Base-by-base conservation (phyloP, 78 protist species). In the Pelomyxa schiedti region DNA sequence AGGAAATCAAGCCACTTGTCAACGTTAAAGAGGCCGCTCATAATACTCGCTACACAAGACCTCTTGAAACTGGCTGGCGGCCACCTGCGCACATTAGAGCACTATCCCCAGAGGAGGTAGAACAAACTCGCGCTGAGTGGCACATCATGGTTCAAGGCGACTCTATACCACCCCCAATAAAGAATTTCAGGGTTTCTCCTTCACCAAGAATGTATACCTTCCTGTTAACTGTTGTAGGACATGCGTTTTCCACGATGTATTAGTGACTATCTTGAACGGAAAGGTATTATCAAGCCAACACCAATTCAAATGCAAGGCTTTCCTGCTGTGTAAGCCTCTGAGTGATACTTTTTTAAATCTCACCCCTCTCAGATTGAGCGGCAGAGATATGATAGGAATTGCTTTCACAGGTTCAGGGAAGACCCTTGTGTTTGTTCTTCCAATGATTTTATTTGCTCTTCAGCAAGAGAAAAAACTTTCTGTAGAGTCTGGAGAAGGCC, bases 351-450 rank as follows among this genome's bases (percentile, higher is more conserved):
- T 38, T 22, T 7, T 36, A 22, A 28, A 73, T n/a, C 35, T 52
- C 36, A 36, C 37, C 53, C 32, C 4, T 72, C 22, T 1, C 66
- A 68, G 43, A 39, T 74, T 91, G 36, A 30, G 86, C 0, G 99
- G 97, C 7, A 79, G 98, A 3, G 99, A 94, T 71, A 84, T 93
- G 93, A 95, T 96, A 64, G 99, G 99, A 52, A 91, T 96, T 8
- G 98, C 99, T 0, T 93, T 82, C 87, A 96, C 99, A 0, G 98
- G 98, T 8, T 78, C 89, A n/a, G 99, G 99, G 36, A 94, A 94
- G 84, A 96, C 99, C 30, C 80, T 96, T 66, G 95, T 85, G 4
- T 96, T 96, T 79, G 29, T 85, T 0, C 78, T 96, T 6, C 99
- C 99, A 4, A 76, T 91, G 86, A 81, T 95, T 2, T 2, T 87